These are phyloP conservation scores for Endocalyx cinctus DNA, from an alignment of 2,329 filamentous ascomycete genomes.

Conservation along the genomic window DNA sequence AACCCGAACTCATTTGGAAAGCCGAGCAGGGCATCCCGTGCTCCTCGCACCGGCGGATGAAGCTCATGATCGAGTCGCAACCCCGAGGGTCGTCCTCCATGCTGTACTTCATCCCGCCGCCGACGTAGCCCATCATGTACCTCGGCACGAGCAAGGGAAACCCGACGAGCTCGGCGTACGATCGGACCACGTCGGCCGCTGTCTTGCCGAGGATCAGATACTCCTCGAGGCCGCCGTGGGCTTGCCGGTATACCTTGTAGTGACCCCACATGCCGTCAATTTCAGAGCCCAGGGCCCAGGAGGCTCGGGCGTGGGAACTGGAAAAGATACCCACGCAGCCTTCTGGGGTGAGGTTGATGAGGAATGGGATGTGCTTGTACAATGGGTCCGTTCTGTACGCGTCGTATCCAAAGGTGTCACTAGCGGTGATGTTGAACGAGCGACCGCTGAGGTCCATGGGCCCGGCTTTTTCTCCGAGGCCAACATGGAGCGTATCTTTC, in stretches of 20 bases:
- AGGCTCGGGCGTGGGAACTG: slow-evolving; percentile 58
- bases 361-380: slow-evolving; percentile 70
- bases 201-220: slow-evolving; percentile 65
- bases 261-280: slow-evolving; percentile 73
- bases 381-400: slow-evolving; percentile 66
- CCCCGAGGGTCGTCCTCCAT: slow-evolving; percentile 46
- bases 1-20: slow-evolving; percentile 69
- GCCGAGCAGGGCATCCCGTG: slow-evolving; percentile 67
- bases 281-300: slow-evolving; percentile 64
- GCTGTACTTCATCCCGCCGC: slow-evolving; percentile 55
- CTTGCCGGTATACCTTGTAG: slow-evolving; percentile 70
- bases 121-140: slow-evolving; percentile 70
- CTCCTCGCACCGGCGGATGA: slow-evolving; percentile 56
- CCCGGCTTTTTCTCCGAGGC: slow-evolving; percentile 65
- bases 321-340: slow-evolving; percentile 67
- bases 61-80: slow-evolving; percentile 56
- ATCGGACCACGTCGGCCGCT: slow-evolving; percentile 59
- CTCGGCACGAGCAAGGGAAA: slow-evolving; percentile 64
- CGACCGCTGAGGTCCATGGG: slow-evolving; percentile 68
- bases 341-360: slow-evolving; percentile 62
- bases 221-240: slow-evolving; percentile 67
- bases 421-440: slow-evolving; percentile 62
- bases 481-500: slow-evolving; percentile 59
- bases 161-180: slow-evolving; percentile 64
- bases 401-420: slow-evolving; percentile 71